Base-by-base conservation (phyloP, 2,329 filamentous ascomycete species). In the Ilyonectria robusta region DNA sequence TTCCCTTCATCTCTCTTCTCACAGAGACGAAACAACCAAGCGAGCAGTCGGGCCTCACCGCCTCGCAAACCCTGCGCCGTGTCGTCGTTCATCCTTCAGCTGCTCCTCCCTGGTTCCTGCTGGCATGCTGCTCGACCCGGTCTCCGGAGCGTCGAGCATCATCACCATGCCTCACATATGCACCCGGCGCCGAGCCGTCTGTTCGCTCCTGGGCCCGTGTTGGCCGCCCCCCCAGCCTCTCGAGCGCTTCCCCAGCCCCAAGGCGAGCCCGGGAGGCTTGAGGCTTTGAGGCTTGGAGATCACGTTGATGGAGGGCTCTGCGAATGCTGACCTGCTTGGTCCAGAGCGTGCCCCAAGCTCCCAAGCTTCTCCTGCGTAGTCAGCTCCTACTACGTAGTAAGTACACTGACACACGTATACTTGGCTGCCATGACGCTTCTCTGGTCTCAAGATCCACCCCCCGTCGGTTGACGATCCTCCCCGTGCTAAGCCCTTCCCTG, bases 21-120 rank as follows among this genome's bases (percentile, higher is more conserved):
- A 42, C 44, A 21, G 31, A 56, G 19, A 51, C 29, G 21, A 19
- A n/a, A 15, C 9, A n/a, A 21, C n/a, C 9, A 56, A 42, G 53
- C 53, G 33, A 42, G 21, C 21, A 33, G 48, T 62, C 59, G 56
- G 59, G 59, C 59, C 51, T 62, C 59, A 62, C 59, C 59, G 59
- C 59, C 47, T 44, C 47, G 19, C 37, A 17, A 60, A 48, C 26
- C 42, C 56, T 35, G 42, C 15, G 40, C 6, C 31, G 33, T 50
- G 21, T 21, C 35, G 33, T 35, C 35, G 29, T 26, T 50, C 29
- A 53, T 53, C 50, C 50, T 53, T 53, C 50, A 51, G 29, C n/a
- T 37, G 51, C 21, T 55, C 23, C 35, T 37, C 31, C 21, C 10
- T 42, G 40, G 40, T n/a, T 42, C 21, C 35, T 44, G 7, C 50